A percentile compares a stretch with the other conserved stretches of the same genome.
Conservation (phyloP, 495 filamentous ascomycete species). For the Penicillium parvum region DNA sequence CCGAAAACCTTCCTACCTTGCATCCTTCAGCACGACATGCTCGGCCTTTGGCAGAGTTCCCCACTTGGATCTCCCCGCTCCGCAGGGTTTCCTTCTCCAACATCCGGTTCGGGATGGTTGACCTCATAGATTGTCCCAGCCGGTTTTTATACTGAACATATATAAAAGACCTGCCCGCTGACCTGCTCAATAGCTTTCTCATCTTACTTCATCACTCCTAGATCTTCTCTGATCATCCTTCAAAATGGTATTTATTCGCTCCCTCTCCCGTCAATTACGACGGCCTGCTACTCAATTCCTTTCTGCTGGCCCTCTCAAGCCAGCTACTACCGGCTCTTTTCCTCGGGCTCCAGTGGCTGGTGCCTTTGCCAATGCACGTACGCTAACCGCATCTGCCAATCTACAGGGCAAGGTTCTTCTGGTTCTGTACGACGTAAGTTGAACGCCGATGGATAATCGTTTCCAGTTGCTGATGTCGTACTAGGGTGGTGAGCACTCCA, state of each 20-base stretch:
- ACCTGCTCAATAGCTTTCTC: slow-evolving; percentile 10
- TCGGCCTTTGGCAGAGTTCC: slow-evolving; percentile 2
- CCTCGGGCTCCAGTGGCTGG: slow-evolving; percentile 30
- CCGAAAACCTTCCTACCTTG: not conserved
- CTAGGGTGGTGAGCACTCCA: slow-evolving; percentile 64
- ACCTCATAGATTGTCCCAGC: slow-evolving; percentile 9
- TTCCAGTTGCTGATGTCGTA: slow-evolving; percentile 9
- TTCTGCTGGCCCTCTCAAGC: slow-evolving; percentile 29
- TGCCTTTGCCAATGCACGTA: slow-evolving; percentile 37
- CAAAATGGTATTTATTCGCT: slow-evolving; percentile 70
- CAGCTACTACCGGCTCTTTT: slow-evolving; percentile 18
- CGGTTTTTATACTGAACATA: not conserved
- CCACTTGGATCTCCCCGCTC: slow-evolving; percentile 12
- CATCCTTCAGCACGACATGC: not conserved
- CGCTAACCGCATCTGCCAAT: slow-evolving; percentile 53
- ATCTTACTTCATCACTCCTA: slow-evolving; percentile 3
- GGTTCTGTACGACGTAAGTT: slow-evolving; percentile 71
- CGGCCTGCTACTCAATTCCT: slow-evolving; percentile 56
- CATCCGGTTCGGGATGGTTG: slow-evolving; percentile 13
- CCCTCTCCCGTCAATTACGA: slow-evolving; percentile 51
- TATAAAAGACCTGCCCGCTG: slow-evolving; percentile 13
- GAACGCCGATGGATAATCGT: not conserved
- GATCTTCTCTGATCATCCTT: slow-evolving; percentile 23
- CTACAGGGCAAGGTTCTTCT: slow-evolving; percentile 71
- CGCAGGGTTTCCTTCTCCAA: slow-evolving; percentile 15